These are phyloP conservation scores for Phycomyces blakesleeanus DNA, from an alignment of 192 early-diverging fungal genomes.

Conservation along the genomic window DNA sequence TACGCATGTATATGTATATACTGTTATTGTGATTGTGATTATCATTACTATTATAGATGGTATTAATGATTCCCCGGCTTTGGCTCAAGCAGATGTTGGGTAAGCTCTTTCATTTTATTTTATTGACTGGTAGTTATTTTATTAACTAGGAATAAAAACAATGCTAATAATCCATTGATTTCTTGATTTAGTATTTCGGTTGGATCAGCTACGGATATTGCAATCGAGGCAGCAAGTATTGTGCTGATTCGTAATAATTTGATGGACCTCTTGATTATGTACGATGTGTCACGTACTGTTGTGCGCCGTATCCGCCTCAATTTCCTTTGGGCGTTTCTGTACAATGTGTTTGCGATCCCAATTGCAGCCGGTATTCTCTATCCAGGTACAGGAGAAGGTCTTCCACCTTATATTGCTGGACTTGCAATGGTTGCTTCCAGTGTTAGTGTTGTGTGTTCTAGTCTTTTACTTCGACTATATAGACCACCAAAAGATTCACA, in stretches of 20 bases:
- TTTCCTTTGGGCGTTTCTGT: constrained; percentile 86
- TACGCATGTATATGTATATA: too few species aligned
- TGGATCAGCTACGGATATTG: constrained; percentile 84
- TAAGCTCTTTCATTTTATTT: too few species aligned
- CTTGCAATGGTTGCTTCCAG: constrained; percentile 87
- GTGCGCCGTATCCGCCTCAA: constrained; percentile 81
- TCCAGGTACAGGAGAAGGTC: constrained; percentile 47
- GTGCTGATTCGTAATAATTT: constrained; percentile 79
- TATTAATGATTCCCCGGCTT: constrained; percentile 91
- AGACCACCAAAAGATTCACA: constrained; percentile 15
- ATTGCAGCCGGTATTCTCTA: constrained; percentile 85
- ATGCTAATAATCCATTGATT: too few species aligned
- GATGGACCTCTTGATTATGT: constrained; percentile 70
- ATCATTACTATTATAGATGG: constrained; percentile 55
- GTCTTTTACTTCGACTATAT: constrained; percentile 55
- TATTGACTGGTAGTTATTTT: too few species aligned
- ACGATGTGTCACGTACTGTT: constrained; percentile 71
- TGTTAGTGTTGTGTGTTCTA: constrained; percentile 80
- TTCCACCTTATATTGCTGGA: constrained; percentile 81
- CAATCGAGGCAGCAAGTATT: constrained; percentile 84
- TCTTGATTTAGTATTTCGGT: constrained; percentile 88
- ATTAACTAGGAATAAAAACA: too few species aligned
- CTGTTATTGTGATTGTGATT: neutral
- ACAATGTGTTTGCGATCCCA: constrained; percentile 85
- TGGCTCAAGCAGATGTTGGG: constrained; percentile 84